A percentile compares a stretch with the other conserved stretches of the same genome.
These are phyloP conservation scores for Crithidia bombi DNA, from an alignment of 208 protist species.

Conservation along the genomic window DNA sequence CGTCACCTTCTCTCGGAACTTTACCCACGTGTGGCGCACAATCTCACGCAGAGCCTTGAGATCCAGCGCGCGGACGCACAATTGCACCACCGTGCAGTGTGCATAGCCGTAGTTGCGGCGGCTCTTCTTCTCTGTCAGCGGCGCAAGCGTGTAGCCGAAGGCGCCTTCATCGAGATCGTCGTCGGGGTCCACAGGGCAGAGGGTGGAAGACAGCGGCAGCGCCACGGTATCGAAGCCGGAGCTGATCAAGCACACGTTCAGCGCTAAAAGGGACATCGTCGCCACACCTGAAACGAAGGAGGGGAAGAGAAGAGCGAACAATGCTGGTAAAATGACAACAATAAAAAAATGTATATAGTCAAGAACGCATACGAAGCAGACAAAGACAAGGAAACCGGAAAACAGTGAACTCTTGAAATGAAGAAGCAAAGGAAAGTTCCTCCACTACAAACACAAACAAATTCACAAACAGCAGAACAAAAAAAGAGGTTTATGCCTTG, in stretches of 20 bases:
- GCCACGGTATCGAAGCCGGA: slow-evolving; percentile 67
- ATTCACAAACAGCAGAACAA: too few species aligned
- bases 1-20: slow-evolving; percentile 32
- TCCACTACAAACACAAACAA: too few species aligned
- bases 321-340: background rate
- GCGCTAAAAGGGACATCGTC: slow-evolving; percentile 56
- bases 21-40: slow-evolving; percentile 50
- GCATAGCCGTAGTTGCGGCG: slow-evolving; percentile 59
- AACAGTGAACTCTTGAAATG: too few species aligned
- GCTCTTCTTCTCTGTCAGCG: slow-evolving; percentile 59
- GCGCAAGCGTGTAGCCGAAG: slow-evolving; percentile 57
- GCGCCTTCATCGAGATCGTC: slow-evolving; percentile 36
- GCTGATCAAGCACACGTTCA: slow-evolving; percentile 79
- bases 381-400: too few species aligned
- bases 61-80: slow-evolving; percentile 62
- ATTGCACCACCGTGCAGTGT: slow-evolving; percentile 77
- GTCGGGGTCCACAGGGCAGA: slow-evolving; percentile 55
- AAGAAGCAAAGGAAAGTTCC: too few species aligned
- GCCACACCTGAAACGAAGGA: too few species aligned
- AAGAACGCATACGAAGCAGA: background rate
- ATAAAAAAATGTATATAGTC: background rate
- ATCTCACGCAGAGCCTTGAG: slow-evolving; percentile 47
- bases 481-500: too few species aligned
- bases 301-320: too few species aligned
- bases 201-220: slow-evolving; percentile 63